phyloP scores from a whole-genome alignment of 2,329 filamentous ascomycete species.

The Aspergillus felis region DNA sequence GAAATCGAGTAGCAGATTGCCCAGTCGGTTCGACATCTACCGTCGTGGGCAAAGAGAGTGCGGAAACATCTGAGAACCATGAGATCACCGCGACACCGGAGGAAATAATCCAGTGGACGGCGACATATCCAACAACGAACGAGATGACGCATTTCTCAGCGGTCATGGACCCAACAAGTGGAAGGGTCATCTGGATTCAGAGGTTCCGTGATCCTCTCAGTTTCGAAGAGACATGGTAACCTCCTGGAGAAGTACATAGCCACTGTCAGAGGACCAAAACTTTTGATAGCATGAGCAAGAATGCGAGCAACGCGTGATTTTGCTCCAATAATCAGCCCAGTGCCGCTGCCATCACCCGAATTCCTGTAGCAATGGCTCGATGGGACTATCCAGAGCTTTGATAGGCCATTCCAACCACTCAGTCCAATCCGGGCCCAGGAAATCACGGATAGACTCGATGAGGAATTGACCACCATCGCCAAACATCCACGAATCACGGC shows the following conservation, averaged over 20 bases:
- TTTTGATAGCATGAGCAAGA: background rate
- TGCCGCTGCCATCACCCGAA: background rate
- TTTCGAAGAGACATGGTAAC: background rate
- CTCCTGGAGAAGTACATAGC: background rate
- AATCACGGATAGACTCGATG: conserved; percentile 17
- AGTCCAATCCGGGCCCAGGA: conserved; percentile 24
- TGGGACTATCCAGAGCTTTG: background rate
- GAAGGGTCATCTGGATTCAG: conserved; percentile 46
- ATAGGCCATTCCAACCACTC: conserved; percentile 27
- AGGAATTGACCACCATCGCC: conserved; percentile 27
- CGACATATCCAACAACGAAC: conserved; percentile 52
- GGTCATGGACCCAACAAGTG: conserved; percentile 53
- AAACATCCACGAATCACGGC: conserved; percentile 34
- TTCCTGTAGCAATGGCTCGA: background rate
- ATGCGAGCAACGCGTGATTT: background rate
- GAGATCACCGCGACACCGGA: conserved; percentile 23
- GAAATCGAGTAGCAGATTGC: conserved; percentile 4
- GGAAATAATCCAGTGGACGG: conserved; percentile 48
- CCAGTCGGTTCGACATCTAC: background rate
- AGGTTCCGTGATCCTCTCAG: conserved; percentile 12
- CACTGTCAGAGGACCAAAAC: background rate
- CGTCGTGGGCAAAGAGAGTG: background rate
- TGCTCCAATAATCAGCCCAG: background rate
- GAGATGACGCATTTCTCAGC: conserved; percentile 56
- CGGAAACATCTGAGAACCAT: conserved; percentile 9